Evolutionary conservation across 1,284 basidiomycete species (phyloP).

Genomic region (Ceratobasidium sp.): DNA sequence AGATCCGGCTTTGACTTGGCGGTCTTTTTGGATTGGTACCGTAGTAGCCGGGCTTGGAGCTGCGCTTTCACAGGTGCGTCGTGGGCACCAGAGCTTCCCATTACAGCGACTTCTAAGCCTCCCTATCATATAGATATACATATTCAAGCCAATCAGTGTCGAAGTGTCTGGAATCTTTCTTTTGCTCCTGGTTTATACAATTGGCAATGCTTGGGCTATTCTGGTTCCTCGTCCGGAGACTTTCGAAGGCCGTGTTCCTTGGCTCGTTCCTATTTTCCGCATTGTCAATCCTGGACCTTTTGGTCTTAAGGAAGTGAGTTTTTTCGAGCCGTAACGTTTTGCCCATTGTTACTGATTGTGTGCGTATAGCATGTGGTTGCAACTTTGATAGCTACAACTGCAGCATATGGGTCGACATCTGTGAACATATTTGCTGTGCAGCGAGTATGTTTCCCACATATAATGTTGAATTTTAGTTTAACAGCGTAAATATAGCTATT

Average conservation of each 20-base stretch:
- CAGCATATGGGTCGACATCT: slow-evolving; percentile 59
- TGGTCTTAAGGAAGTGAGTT: slow-evolving; percentile 64
- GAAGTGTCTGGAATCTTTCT: slow-evolving; percentile 65
- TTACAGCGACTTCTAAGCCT: slow-evolving; percentile 41
- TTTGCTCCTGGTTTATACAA: slow-evolving; percentile 62
- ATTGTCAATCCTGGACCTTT: slow-evolving; percentile 68
- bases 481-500: too few relatives aligned
- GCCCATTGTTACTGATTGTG: slow-evolving; percentile 38
- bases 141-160: slow-evolving; percentile 66
- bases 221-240: slow-evolving; percentile 52
- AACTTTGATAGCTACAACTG: slow-evolving; percentile 66
- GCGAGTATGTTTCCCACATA: slow-evolving; percentile 59
- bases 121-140: slow-evolving; percentile 59
- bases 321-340: neutral
- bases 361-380: slow-evolving; percentile 64
- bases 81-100: slow-evolving; percentile 22
- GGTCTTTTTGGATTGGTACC: slow-evolving; percentile 64
- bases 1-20: slow-evolving; percentile 64
- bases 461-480: too few relatives aligned
- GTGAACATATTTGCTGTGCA: slow-evolving; percentile 70
- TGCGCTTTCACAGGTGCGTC: slow-evolving; percentile 56
- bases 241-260: slow-evolving; percentile 51
- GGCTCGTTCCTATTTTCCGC: slow-evolving; percentile 53
- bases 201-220: slow-evolving; percentile 61
- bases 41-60: slow-evolving; percentile 63